Base-by-base conservation (phyloP, 148 eudicot genomes). In the Talinum fruticosum region DNA sequence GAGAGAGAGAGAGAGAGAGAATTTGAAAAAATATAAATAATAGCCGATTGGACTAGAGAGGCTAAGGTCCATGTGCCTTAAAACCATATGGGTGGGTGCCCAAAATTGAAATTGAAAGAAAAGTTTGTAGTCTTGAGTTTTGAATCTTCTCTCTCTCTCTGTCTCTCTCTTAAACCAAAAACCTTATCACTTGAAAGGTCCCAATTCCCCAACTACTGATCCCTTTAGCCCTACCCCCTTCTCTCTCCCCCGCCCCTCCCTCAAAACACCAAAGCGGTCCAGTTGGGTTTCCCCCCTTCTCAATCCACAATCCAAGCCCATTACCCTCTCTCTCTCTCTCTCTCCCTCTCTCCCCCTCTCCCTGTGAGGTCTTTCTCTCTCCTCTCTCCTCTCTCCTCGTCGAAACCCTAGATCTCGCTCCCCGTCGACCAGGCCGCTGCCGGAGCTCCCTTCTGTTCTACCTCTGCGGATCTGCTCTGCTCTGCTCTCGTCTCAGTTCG, bases 331-430 rank as follows among this genome's bases (percentile, higher is more conserved):
- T 37, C 47, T 37, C 41, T 37, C 4, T 37, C 41, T 34, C 45
- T 67, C 71, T 73, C 30, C 34, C 76, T 73, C 76, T 23, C 66
- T 54, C 76, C 21, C 19, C 19, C 38, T 6, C 30, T 18, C 45
- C 36, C 65, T 54, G 51, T 38, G 19, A 24, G 47, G 30, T 24
- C 65, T 59, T 26, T 59, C 65, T 59, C 65, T 59, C 65, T 51
- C 59, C 59, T 51, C 59, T n/a, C 21, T 18, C 59, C 59, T 41
- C 45, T 41, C n/a, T 51, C 45, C 2, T n/a, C 34, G 66, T 33
- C 66, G 19, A 8, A 69, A 77, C 79, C 67, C 67, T 37, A 69
- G 54, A 65, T 79, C 77, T 73, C 76, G 44, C 7, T 45, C 65
- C 34, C 30, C 65, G 37, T 13, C 26, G 0, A 0, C 14, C 47